phyloP scores from a whole-genome alignment of 2,329 filamentous ascomycete species.

The Trichophyton verrucosum region DNA sequence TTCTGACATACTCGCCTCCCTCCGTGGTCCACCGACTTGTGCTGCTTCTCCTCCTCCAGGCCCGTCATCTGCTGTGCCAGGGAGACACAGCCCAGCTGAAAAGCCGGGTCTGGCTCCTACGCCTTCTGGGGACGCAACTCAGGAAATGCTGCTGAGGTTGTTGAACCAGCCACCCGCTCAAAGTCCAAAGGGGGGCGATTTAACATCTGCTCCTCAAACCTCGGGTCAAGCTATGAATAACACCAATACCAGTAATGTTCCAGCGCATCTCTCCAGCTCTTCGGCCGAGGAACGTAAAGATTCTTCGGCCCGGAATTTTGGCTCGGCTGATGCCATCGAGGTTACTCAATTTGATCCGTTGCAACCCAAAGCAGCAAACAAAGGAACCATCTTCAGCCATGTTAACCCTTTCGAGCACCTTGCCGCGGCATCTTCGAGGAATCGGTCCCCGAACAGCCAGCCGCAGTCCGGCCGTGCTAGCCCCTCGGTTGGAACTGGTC shows the following conservation, averaged over 20 bases:
- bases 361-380: constrained; percentile 24
- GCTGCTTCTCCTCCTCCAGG: constrained; percentile 17
- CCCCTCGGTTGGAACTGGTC: constrained; percentile 23
- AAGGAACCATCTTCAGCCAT: constrained; percentile 51
- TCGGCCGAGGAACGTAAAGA: constrained; percentile 12
- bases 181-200: constrained; percentile 14
- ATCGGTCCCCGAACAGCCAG: constrained; percentile 38
- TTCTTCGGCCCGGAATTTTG: constrained; percentile 24
- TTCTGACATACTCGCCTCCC: constrained; percentile 45
- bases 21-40: constrained; percentile 38
- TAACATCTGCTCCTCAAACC: constrained; percentile 19
- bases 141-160: constrained; percentile 74
- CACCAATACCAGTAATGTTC: constrained; percentile 13
- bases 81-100: constrained; percentile 15
- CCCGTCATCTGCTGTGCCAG: constrained; percentile 17
- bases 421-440: constrained; percentile 51
- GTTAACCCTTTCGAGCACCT: constrained; percentile 61
- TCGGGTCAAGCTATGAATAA: not conserved
- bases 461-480: constrained; percentile 27
- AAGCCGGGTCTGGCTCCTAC: constrained; percentile 8
- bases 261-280: not conserved
- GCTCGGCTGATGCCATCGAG: constrained; percentile 17
- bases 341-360: constrained; percentile 29
- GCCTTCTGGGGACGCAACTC: constrained; percentile 52
- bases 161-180: constrained; percentile 57